Conservation (phyloP, 768 basidiomycete genomes). For the Mycena alexandri region DNA sequence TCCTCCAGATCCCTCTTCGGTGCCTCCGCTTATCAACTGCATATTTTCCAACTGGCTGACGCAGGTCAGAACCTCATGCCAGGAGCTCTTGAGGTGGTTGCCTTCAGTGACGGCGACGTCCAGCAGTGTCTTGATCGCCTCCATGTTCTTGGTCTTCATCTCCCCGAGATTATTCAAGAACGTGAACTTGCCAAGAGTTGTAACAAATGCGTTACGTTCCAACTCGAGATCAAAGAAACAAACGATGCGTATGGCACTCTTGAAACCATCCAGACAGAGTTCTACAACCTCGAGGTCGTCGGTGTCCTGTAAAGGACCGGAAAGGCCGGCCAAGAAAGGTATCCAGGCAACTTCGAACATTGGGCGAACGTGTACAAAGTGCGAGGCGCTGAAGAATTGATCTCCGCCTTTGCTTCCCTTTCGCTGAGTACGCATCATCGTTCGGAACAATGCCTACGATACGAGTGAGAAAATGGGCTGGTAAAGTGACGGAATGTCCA, state of each 20-base stretch:
- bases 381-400: constrained; percentile 96
- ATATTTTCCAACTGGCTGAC: constrained; percentile 99
- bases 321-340: constrained; percentile 94
- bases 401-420: constrained; percentile 82
- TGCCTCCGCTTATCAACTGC: constrained; percentile 94
- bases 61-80: constrained; percentile 96
- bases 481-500: constrained; percentile 44
- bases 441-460: constrained; percentile 86
- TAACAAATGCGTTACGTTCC: constrained; percentile 98
- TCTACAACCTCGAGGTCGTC: constrained; percentile 95
- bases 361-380: constrained; percentile 95
- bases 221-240: constrained; percentile 98
- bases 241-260: constrained; percentile 94
- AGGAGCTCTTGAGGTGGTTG: constrained; percentile 94
- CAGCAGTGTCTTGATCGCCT: constrained; percentile 94
- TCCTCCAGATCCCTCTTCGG: constrained; percentile 83
- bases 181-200: constrained; percentile 96
- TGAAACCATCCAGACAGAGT: constrained; percentile 95
- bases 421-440: constrained; percentile 93
- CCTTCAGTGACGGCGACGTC: constrained; percentile 98
- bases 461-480: constrained; percentile 31
- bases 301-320: constrained; percentile 93
- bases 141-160: constrained; percentile 99
- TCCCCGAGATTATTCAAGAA: constrained; percentile 98
- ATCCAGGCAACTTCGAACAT: constrained; percentile 99